Base-by-base conservation (phyloP, 1,139 yeast species). In the Taiozyma sp. region DNA sequence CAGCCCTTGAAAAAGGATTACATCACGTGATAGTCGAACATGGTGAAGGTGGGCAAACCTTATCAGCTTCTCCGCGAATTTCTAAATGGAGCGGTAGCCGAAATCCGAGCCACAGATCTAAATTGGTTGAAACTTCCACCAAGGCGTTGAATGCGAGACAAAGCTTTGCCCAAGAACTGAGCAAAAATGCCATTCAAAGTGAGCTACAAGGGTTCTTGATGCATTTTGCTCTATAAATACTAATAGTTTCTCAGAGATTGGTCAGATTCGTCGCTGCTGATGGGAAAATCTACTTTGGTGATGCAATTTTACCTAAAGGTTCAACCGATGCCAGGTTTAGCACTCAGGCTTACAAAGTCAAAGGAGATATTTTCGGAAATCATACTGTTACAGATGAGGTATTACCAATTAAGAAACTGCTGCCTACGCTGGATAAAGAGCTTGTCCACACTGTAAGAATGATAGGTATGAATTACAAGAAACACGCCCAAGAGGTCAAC, bases 251-350 rank as follows among this genome's bases (percentile, higher is more conserved):
- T 47, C 43, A 61, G 56, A 59, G 67, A 53, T 54, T 74, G 24
- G 63, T 75, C 19, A 61, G 80, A 48, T 75, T 76, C 56, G 60
- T 72, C 14, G 68, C 75, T 14, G 50, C 63, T 12, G 77, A 75
- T 54, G 74, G 73, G 22, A 61, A 66, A 44, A 63, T 60, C 24
- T 70, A 74, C 59, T 67, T 69, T 46, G 80, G 81, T n/a, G 78
- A 76, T 50, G 78, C 79, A 9, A 68, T 73, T 41, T 59, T 72
- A 9, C 49, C 53, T 16, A 22, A 41, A 2, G 48, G 44, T 5
- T 28, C 49, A 3, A 43, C 51, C 0, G 62, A 59, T 49, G 43
- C 58, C 7, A 49, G 62, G 46, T 36, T 50, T 2, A 70, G 74
- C 16, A 61, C 53, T 22, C 55, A 62, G 42, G 80, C 80, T 9